Percentiles rank a stretch among this genome's conserved stretches.
Evolutionary conservation across 495 filamentous ascomycete genomes (phyloP).

Genomic region (Aspergillus nidulans): DNA sequence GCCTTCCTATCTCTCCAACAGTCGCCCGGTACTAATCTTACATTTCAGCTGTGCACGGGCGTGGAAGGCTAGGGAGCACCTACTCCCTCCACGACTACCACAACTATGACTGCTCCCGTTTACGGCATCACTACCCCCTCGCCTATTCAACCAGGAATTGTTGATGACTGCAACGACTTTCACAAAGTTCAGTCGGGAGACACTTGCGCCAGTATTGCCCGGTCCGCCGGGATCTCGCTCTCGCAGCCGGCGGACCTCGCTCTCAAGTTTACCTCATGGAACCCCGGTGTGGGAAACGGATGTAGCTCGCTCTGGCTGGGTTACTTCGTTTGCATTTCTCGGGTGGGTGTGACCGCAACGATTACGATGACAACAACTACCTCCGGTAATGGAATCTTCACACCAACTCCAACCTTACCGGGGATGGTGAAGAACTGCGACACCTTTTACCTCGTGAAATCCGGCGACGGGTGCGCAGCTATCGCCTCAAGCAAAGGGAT

Average conservation of each 20-base stretch:
- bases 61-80: not conserved
- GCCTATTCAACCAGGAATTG: no score
- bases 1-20: not conserved
- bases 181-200: no score
- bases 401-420: not conserved
- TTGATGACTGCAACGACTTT: no score
- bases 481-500: not conserved
- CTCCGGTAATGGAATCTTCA: not conserved
- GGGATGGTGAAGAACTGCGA: constrained; percentile 4
- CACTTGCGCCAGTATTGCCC: not conserved
- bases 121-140: constrained; percentile 2
- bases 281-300: constrained; percentile 2
- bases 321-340: not conserved
- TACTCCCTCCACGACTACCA: not conserved
- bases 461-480: not conserved
- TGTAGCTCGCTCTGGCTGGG: not conserved
- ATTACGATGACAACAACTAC: not conserved
- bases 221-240: not conserved
- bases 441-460: constrained; percentile 2
- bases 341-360: no score
- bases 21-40: not conserved
- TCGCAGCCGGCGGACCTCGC: no score
- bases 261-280: not conserved
- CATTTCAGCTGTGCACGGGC: not conserved
- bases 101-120: not conserved